A percentile compares a stretch with the other conserved stretches of the same genome.
Evolutionary conservation across 176 grass and related monocot species (phyloP).

Genomic region (Alopecurus myosuroides): DNA sequence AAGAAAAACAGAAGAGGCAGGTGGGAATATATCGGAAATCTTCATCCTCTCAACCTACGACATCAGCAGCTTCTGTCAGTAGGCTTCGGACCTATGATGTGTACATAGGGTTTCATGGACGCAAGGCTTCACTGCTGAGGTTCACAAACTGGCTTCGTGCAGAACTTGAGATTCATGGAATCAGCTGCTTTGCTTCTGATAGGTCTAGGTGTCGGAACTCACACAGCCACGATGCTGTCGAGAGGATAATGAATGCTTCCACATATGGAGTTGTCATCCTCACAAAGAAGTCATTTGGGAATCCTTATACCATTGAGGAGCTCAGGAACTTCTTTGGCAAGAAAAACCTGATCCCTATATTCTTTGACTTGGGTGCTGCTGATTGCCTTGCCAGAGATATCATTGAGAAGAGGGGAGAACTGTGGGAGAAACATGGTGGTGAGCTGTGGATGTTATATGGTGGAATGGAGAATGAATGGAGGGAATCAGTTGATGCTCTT

Average conservation of each 20-base stretch:
- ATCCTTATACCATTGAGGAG: slow-evolving; percentile 90
- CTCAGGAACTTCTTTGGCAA: slow-evolving; percentile 74
- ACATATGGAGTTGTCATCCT: slow-evolving; percentile 90
- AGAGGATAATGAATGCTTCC: slow-evolving; percentile 89
- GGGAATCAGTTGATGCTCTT: slow-evolving; percentile 82
- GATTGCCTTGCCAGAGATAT: slow-evolving; percentile 98
- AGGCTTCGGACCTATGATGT: slow-evolving; percentile 70
- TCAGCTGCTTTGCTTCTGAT: slow-evolving; percentile 89
- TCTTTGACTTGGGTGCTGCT: slow-evolving; percentile 71
- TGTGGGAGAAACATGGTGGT: slow-evolving; percentile 96
- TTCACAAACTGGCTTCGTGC: slow-evolving; percentile 91
- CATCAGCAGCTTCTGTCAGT: slow-evolving; percentile 53
- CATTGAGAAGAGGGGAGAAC: slow-evolving; percentile 88
- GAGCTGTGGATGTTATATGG: slow-evolving; percentile 98
- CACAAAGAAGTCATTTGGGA: slow-evolving; percentile 90
- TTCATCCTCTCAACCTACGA: slow-evolving; percentile 33
- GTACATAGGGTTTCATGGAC: slow-evolving; percentile 93
- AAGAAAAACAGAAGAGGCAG: slow-evolving; percentile 54
- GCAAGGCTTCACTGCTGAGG: slow-evolving; percentile 76
- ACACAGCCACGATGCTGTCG: slow-evolving; percentile 62
- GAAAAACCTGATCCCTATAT: slow-evolving; percentile 83
- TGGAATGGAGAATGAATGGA: slow-evolving; percentile 89
- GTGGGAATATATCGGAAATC: slow-evolving; percentile 39
- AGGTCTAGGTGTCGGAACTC: slow-evolving; percentile 76
- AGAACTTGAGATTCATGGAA: slow-evolving; percentile 91